Evolutionary conservation across 2,329 filamentous ascomycete species (phyloP), one percentile per base, ranked within the genome.

Genomic region (Cladobotryum mycophilum): DNA sequence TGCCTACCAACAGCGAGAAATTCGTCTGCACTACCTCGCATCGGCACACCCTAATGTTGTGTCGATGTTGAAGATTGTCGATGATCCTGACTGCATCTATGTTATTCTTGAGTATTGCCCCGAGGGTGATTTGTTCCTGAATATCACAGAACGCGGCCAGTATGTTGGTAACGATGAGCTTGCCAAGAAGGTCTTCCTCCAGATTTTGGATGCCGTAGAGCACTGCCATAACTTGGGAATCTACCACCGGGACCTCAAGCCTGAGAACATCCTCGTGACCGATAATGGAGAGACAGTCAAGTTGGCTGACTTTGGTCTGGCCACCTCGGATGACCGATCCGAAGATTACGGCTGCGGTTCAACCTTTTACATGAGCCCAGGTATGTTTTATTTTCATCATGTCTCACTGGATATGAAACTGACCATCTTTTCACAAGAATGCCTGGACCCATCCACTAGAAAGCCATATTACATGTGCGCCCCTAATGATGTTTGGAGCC

Each of bases 281-380:
- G 86, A 96, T 73, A 78, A 85, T 57, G 92, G 92, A 58, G 82
- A 86, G 72, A 93, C 89, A 35, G 89, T 96, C 65, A 96, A 97
- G 75, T 81, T 99, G 58, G 93, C 92, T 58, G 93, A 99, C 71
- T 99, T 99, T 78, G 93, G 93, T 66, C 81, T 99, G 49, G 93
- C 93, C 53, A 97, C 90, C 20, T 84, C 83, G 52, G 88, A 92
- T 58, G 79, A 83, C 58, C 78, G 85, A 59, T 96, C 92, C 57
- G 87, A 90, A 61, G 93, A 99, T 69, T 96, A 96, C 70, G 93
- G 93, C 64, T 99, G 93, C 68, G 93, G 93, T 56, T 97, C 93
- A 33, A 97, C 92, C 13, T 97, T 97, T 65, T 99, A 99, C 75
- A 99, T 97, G 93, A 96, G 90, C 65, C 93, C 93, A 81, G 92